Evolutionary conservation across 371 early-diverging fungal genomes (phyloP).

Genomic region (Zancudomyces culisetae): DNA sequence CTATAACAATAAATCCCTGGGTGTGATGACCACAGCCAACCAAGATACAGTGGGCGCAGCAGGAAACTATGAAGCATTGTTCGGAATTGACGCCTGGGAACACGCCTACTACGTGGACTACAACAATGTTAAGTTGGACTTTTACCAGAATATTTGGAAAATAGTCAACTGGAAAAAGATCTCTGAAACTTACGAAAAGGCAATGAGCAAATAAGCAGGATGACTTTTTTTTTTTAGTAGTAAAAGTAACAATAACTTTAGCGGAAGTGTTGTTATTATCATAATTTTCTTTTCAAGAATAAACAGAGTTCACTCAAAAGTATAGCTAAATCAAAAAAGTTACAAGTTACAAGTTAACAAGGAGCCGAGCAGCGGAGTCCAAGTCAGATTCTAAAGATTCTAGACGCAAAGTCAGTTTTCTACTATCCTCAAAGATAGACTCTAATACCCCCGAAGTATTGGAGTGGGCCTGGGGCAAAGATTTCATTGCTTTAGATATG

Average conservation of each 20-base stretch:
- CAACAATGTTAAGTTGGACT: slow-evolving; percentile 90
- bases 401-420: neutral
- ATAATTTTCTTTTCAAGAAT: too few species aligned
- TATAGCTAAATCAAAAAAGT: neutral
- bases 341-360: neutral
- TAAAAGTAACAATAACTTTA: neutral
- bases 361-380: neutral
- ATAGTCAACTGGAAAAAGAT: slow-evolving; percentile 96
- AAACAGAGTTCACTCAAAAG: too few species aligned
- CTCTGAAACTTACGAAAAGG: slow-evolving; percentile 47
- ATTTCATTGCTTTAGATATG: neutral
- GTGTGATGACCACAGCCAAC: slow-evolving; percentile 80
- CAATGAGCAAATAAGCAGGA: neutral
- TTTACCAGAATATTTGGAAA: slow-evolving; percentile 87
- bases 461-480: neutral
- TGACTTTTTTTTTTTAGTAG: too few species aligned
- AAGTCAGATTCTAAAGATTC: neutral
- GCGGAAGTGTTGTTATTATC: too few species aligned
- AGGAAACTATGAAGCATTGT: slow-evolving; percentile 52
- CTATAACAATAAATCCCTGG: slow-evolving; percentile 50
- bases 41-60: slow-evolving; percentile 46
- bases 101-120: slow-evolving; percentile 97
- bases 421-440: neutral
- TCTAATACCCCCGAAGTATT: neutral
- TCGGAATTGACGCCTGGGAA: slow-evolving; percentile 97